Conservation (phyloP, 495 filamentous ascomycete genomes). For the Staphylotrichum tortipilum region DNA sequence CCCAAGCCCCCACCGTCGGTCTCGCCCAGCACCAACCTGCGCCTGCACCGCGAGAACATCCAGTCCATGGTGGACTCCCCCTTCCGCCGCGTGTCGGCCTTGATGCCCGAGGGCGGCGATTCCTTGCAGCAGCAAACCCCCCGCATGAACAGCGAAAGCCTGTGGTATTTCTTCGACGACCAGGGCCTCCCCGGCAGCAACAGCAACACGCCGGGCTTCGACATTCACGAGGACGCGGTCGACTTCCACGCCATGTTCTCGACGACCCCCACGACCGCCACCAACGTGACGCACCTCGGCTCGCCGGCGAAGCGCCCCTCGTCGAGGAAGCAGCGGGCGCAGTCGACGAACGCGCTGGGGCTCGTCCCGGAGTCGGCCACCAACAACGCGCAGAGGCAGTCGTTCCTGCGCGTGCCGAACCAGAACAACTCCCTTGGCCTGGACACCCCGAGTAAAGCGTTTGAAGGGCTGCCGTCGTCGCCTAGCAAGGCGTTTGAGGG, state of each 20-base stretch:
- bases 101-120: conserved; percentile 41
- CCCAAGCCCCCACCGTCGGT: conserved; percentile 75
- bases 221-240: conserved; percentile 61
- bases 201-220: conserved; percentile 52
- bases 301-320: conserved; percentile 72
- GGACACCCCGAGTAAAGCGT: conserved; percentile 48
- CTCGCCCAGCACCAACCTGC: conserved; percentile 91
- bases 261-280: conserved; percentile 26
- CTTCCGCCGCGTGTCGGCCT: conserved; percentile 59
- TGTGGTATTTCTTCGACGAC: conserved; percentile 38
- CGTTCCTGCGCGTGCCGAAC: conserved; percentile 37
- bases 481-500: conserved; percentile 49
- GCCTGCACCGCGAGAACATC: conserved; percentile 80
- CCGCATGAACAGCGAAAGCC: conserved; percentile 54
- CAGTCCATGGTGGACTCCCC: conserved; percentile 85
- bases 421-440: conserved; percentile 33
- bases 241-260: conserved; percentile 35
- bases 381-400: conserved; percentile 43
- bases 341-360: conserved; percentile 52
- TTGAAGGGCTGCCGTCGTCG: conserved; percentile 40
- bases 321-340: conserved; percentile 51
- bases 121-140: conserved; percentile 67
- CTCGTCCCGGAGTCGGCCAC: conserved; percentile 51
- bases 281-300: too few relatives aligned
- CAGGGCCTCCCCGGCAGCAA: too few relatives aligned